Conservation (phyloP, 2,329 filamentous ascomycete species). For the Aspergillus udagawae region DNA sequence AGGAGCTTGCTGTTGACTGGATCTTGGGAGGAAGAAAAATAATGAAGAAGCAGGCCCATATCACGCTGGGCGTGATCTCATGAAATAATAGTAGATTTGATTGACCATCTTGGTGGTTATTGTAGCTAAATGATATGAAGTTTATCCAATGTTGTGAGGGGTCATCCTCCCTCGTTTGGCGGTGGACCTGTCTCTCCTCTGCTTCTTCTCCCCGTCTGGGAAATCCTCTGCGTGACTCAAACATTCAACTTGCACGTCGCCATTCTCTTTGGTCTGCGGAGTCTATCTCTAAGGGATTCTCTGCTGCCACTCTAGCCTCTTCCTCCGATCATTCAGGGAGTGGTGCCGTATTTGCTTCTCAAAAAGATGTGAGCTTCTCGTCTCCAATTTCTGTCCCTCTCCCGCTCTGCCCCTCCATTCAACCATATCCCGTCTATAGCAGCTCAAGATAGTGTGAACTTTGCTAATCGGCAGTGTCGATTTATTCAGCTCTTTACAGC, state of each 20-base stretch:
- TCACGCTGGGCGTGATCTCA: neutral
- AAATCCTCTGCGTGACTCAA: conserved; percentile 4
- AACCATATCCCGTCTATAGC: neutral
- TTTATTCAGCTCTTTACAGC: neutral
- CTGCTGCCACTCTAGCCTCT: neutral
- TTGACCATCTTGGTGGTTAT: neutral
- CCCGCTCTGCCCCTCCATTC: neutral
- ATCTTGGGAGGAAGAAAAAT: neutral
- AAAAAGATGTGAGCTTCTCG: neutral
- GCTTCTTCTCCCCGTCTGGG: neutral
- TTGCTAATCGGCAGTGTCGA: neutral
- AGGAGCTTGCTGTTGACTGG: neutral
- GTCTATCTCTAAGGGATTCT: neutral
- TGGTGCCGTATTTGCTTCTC: neutral
- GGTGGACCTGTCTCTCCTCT: neutral
- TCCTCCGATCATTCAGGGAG: neutral
- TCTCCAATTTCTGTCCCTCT: neutral
- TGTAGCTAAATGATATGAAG: neutral
- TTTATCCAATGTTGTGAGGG: neutral
- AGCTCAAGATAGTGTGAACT: neutral
- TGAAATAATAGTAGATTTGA: neutral
- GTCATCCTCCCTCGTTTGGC: neutral
- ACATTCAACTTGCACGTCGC: neutral
- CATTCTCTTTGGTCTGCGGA: neutral
- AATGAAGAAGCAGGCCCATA: neutral